Evolutionary conservation across 2,329 filamentous ascomycete species (phyloP).

Genomic region (Xylariales sp.): DNA sequence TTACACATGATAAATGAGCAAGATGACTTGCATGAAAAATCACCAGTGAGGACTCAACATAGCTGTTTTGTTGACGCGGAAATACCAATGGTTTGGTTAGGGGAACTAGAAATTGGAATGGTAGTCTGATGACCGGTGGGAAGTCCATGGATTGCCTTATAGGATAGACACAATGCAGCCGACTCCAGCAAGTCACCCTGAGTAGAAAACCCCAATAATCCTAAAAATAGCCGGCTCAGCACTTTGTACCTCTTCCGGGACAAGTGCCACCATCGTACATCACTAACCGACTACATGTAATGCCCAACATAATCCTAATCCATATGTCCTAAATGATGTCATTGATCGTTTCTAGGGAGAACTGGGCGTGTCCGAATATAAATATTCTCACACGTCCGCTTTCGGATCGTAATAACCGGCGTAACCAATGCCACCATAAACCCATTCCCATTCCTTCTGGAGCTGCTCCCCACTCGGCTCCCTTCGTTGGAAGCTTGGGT

Average conservation of each 20-base stretch:
- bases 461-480: neutral
- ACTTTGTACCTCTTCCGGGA: slow-evolving; percentile 19
- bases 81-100: too few species aligned
- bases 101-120: neutral
- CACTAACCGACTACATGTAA: slow-evolving; percentile 21
- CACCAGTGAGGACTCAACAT: neutral
- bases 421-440: slow-evolving; percentile 3
- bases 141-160: neutral
- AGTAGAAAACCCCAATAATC: neutral
- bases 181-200: neutral
- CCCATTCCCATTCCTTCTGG: neutral
- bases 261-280: slow-evolving; percentile 16
- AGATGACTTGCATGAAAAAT: neutral
- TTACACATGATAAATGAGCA: neutral
- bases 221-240: neutral
- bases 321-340: slow-evolving; percentile 8
- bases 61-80: neutral
- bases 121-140: neutral
- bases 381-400: neutral
- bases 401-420: neutral
- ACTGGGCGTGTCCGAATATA: neutral
- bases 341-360: neutral
- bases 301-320: slow-evolving; percentile 16
- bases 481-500: neutral
- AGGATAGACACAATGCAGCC: neutral